Evolutionary conservation across 352 stramenopile species (phyloP), one percentile per base, ranked within the genome.

Genomic region (Globisporangium recalcitrans): DNA sequence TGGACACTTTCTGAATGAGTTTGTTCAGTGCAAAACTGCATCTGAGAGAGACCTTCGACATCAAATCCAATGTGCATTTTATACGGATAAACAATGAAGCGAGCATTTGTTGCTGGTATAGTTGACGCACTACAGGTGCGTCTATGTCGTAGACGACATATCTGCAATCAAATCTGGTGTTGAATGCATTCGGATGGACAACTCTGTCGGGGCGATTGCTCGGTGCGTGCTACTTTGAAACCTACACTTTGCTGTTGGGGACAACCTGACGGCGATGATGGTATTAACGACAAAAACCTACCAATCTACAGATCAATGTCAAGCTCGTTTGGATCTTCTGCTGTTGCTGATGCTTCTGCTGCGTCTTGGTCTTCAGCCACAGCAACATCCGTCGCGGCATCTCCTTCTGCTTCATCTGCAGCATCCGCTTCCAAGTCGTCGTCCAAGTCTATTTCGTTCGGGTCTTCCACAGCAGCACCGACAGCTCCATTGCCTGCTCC

Each of bases 361-460:
- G 38, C 27, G 19, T 38, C 66, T 48, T 13, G 57, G 57, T 36
- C 36, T 24, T 47, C 31, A 46, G 38, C 10, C 16, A 46, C 21
- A 21, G 38, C 5, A 40, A 53, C 14, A 51, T 62, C 58, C n/a
- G 69, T 26, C 24, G 26, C 7, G 24, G 14, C 48, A 36, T 6
- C 58, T 1, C 62, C 62, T 10, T 59, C 60, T 1, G 67, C 60
- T 1, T 62, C 62, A 11, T 62, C 60, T 2, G 67, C 64, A 5
- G 67, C 67, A 4, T 82, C 67, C 14, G 22, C 47, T 24, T 55
- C 48, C 16, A 55, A 31, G 9, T 81, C 74, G 16, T 85, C 77
- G 22, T 82, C 74, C 14, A 90, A 40, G 32, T 85, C 69, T 34
- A 90, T 86, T 27, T 71, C 77, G 22, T 88, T 90, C 4, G 80